phyloP scores from a whole-genome alignment of 257 asterid genomes.

The Solanum chilense region DNA sequence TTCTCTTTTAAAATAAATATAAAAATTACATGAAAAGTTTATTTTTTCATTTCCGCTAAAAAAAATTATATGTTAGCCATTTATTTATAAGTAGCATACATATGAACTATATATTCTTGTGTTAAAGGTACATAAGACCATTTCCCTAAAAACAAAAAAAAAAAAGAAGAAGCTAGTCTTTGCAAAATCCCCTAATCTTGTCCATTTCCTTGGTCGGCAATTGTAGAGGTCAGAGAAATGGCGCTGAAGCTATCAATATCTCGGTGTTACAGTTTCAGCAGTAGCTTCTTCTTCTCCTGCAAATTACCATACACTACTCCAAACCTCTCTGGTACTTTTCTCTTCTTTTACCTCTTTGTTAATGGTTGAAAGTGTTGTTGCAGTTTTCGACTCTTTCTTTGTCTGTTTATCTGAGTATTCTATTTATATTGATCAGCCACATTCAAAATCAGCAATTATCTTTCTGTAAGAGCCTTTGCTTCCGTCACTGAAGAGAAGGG shows the following conservation, averaged over 20 bases:
- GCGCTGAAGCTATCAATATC: slow-evolving; percentile 31
- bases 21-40: no score
- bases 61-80: no score
- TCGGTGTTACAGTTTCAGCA: slow-evolving; percentile 18
- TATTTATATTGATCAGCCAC: slow-evolving; percentile 26
- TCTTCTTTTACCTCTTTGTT: neutral
- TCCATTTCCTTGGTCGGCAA: neutral
- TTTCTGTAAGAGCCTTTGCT: slow-evolving; percentile 42
- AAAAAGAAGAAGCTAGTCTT: neutral
- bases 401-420: neutral
- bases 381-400: neutral
- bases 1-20: no score
- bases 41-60: no score
- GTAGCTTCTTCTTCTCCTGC: slow-evolving; percentile 19
- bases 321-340: slow-evolving; percentile 25
- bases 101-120: no score
- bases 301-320: slow-evolving; percentile 11
- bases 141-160: no score
- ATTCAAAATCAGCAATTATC: slow-evolving; percentile 12
- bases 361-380: neutral
- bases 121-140: no score
- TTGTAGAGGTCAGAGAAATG: neutral
- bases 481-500: slow-evolving; percentile 40
- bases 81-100: no score
- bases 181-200: neutral